Conservation (phyloP, 2,329 filamentous ascomycete species). For the Colletotrichum sp. region DNA sequence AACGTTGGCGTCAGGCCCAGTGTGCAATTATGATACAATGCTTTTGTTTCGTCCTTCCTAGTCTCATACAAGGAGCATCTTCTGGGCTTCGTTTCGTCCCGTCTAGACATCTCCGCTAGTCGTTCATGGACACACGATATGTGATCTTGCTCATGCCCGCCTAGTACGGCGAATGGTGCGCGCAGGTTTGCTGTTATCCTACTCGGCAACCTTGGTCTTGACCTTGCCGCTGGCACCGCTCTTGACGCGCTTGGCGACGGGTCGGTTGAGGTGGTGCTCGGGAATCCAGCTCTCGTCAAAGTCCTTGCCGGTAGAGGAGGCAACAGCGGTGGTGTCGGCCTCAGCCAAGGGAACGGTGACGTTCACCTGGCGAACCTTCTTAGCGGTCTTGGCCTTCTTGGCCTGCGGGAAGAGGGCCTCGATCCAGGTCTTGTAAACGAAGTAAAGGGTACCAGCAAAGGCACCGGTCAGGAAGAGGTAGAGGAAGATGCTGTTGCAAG, state of each 20-base stretch:
- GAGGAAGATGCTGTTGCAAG: conserved; percentile 80
- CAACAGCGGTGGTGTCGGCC: conserved; percentile 72
- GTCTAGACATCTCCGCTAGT: neutral
- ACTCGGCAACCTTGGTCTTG: conserved; percentile 21
- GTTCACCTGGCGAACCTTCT: conserved; percentile 72
- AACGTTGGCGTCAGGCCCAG: neutral
- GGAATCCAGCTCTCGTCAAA: conserved; percentile 97
- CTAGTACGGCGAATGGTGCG: neutral
- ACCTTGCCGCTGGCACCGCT: conserved; percentile 54
- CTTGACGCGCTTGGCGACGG: conserved; percentile 73
- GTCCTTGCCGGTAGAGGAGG: conserved; percentile 70
- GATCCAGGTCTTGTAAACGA: conserved; percentile 99
- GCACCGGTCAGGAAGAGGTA: conserved; percentile 86
- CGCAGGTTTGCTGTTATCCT: neutral
- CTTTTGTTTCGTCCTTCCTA: neutral
- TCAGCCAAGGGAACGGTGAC: conserved; percentile 67
- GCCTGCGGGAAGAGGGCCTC: conserved; percentile 93
- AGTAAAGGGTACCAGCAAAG: conserved; percentile 85
- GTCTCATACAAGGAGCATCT: neutral
- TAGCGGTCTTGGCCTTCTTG: conserved; percentile 67
- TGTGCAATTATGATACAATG: conserved; percentile 14
- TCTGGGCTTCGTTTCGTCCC: neutral
- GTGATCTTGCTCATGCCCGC: neutral
- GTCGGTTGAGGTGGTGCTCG: conserved; percentile 85
- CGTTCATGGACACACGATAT: neutral